Percentiles rank a stretch among this genome's conserved stretches.
Conservation (phyloP, 2,329 filamentous ascomycete genomes). For the Nothophoma quercina region DNA sequence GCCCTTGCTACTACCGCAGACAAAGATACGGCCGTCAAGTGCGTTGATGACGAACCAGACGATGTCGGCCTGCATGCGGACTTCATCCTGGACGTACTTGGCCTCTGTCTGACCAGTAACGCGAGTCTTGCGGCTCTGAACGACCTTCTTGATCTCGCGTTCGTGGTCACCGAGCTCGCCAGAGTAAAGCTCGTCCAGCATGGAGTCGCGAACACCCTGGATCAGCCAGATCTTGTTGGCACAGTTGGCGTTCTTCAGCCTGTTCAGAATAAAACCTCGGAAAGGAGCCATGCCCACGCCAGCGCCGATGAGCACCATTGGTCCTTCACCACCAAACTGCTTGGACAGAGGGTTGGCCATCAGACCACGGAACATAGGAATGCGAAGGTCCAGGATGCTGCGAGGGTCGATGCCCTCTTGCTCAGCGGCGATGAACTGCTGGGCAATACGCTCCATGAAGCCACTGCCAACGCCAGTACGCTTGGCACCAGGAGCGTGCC, state of each 20-base stretch:
- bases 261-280: conserved; percentile 94
- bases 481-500: conserved; percentile 65
- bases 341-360: conserved; percentile 96
- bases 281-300: conserved; percentile 97
- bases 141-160: conserved; percentile 57
- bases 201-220: conserved; percentile 90
- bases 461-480: conserved; percentile 91
- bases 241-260: conserved; percentile 92
- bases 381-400: conserved; percentile 67
- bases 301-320: conserved; percentile 96
- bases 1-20: conserved; percentile 92
- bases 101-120: conserved; percentile 61
- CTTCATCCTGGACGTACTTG: conserved; percentile 96
- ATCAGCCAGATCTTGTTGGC: conserved; percentile 98
- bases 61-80: conserved; percentile 88
- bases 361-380: conserved; percentile 97
- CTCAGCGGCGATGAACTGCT: conserved; percentile 73
- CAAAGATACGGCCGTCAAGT: conserved; percentile 94
- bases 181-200: conserved; percentile 94
- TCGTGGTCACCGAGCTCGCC: conserved; percentile 85
- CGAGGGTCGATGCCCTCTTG: conserved; percentile 58
- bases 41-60: conserved; percentile 98
- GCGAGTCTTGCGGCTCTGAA: conserved; percentile 60
- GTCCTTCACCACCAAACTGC: conserved; percentile 90
- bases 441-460: conserved; percentile 87